Base-by-base conservation (phyloP, 2,329 filamentous ascomycete genomes). In the Aureobasidium zeae region DNA sequence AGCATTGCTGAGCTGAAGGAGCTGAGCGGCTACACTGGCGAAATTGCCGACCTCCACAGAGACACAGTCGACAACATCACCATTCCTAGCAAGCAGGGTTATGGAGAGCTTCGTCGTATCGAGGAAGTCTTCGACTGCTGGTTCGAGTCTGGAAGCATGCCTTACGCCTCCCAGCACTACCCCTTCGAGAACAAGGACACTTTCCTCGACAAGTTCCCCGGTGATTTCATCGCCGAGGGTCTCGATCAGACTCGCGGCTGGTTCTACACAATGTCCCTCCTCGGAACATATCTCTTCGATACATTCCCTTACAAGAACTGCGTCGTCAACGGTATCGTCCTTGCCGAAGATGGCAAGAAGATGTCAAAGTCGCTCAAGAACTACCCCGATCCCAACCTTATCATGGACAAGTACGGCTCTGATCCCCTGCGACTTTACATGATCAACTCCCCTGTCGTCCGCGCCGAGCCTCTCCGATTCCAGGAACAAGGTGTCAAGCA, bases 281-380 rank as follows among this genome's bases (percentile, higher is more conserved):
- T 96, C 35, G 88, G 88, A 24, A 91, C 84, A 6, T 85, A 94
- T 59, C 73, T 95, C 3, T 94, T 91, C 55, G 83, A 83, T 31
- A 75, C 78, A 25, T 77, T 87, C 2, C 87, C 89, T 0, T 95
- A 94, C 72, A 81, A 91, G 66, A 95, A 94, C 61, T 93, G 86
- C 55, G 85, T 95, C n/a, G 87, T 94, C 49, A 95, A 94, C 58
- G 88, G 88, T 37, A 91, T 94, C 50, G 87, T 95, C 4, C 73
- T 95, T 29, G 88, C 88, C 1, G 87, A 94, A 60, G 86, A 94
- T 57, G 89, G 89, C 45, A 95, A 94, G 72, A 96, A 96, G 72
- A 96, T 96, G 89, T 94, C 87, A 5, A 96, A 96, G 67, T 79
- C 89, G 43, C 71, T 94, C 46, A 93, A 95, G 69, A 96, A 96